Percentiles rank a stretch among this genome's conserved stretches.
Conservation (phyloP, 2,329 filamentous ascomycete species). For the Rhinocladiella similis region DNA sequence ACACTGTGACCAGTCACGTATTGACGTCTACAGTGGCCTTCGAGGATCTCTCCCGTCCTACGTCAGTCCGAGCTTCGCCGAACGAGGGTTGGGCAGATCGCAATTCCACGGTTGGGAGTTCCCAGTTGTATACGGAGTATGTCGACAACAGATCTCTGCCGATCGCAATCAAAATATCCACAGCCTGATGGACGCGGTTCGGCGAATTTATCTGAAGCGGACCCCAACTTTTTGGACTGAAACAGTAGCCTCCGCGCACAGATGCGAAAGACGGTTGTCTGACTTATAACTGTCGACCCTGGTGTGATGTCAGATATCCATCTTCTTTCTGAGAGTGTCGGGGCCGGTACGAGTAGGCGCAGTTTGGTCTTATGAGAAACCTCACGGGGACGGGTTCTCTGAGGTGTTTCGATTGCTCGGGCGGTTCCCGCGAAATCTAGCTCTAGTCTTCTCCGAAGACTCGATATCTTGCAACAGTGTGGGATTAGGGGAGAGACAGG, state of each 20-base stretch:
- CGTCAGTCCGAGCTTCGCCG: constrained; percentile 14
- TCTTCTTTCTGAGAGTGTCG: constrained; percentile 1
- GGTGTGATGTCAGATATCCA: constrained; percentile 18
- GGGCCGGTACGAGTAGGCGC: neutral
- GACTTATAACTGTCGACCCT: constrained; percentile 1
- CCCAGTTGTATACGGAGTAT: neutral
- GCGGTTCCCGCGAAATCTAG: too few relatives aligned
- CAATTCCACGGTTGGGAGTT: constrained; percentile 9
- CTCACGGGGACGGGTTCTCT: neutral
- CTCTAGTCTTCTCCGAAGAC: neutral
- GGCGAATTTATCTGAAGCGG: constrained; percentile 9
- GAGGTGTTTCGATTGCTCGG: neutral
- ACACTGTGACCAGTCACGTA: neutral
- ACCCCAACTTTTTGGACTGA: constrained; percentile 14
- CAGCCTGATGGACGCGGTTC: constrained; percentile 5
- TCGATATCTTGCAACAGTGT: constrained; percentile 7
- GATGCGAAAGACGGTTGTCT: constrained; percentile 5
- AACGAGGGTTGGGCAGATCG: constrained; percentile 3
- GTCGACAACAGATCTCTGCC: constrained; percentile 17
- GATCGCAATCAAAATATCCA: constrained; percentile 26
- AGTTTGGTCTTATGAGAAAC: neutral
- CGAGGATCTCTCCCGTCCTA: constrained; percentile 1
- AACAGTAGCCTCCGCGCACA: constrained; percentile 16
- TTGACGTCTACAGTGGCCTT: neutral
- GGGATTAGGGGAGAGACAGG: constrained; percentile 13